Base-by-base conservation (phyloP, 768 basidiomycete species). In the Macrolepiota albuminosa region DNA sequence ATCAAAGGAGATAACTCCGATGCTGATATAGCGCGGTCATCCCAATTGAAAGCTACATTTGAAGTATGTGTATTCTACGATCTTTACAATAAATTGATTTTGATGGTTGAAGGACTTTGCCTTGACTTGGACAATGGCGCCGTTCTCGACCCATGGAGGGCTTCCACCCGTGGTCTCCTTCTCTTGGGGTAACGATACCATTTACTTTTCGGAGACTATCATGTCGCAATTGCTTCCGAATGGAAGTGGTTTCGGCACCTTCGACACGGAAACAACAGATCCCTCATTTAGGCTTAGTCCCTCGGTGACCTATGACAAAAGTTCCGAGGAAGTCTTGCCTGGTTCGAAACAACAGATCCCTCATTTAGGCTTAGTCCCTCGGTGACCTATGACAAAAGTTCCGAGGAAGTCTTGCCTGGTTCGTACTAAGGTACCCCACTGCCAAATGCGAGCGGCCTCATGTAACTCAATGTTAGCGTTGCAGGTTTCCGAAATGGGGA, bases 401-500 rank as follows among this genome's bases (percentile, higher is more conserved):
- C 60, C 5, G 49, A 59, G 37, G 56, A 65, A 16, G 64, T 72
- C 26, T 67, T 69, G 54, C 65, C 70, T 11, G 72, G 74, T 0
- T 66, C 65, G 47, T 74, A 40, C 57, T 76, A 3, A 64, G 72
- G 72, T 75, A 29, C 26, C n/a, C 6, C 11, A 11, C 50, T 7
- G 1, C 21, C 37, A 26, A 10, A 56, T 24, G 24, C 36, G 33
- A 14, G 51, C 18, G 46, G n/a, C 31, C 13, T 13, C 26, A 7
- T 14, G 14, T 24, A 13, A 50, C 40, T 54, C 50, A 36, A 42
- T 43, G 47, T 16, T 13, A 7, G 26, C 45, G 11, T 52, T 40
- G 16, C 31, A 76, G 76, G 52, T 73, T 72, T 60, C 73, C 77
- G 16, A 66, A 72, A 57, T 78, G 78, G 78, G 78, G 78, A 0